Evolutionary conservation across 805 yeast species (phyloP), one percentile per base, ranked within the genome.

Genomic region (Kazachstania psychrophila): DNA sequence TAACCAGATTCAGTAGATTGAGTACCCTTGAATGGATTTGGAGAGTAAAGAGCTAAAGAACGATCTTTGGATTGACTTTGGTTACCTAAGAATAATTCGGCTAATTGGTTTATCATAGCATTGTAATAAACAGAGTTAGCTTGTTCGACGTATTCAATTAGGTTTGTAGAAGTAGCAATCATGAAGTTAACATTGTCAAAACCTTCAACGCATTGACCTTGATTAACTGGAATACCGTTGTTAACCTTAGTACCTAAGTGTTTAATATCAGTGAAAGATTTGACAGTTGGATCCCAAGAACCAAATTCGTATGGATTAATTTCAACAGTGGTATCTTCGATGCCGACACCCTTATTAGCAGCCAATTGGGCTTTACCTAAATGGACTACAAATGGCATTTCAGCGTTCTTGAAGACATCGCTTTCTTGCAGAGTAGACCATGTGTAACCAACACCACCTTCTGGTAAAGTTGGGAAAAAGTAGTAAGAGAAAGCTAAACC

Each of bases 161-260:
- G 61, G 25, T 65, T 68, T 3, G 46, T 41, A 2, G 95, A 83
- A 5, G 95, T 78, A 25, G 94, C 95, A 60, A 84, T 64, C 22
- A 83, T 61, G 52, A 75, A 86, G 4, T 95, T 92, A 8, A 83
- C 78, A 48, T 84, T 84, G 57, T 87, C 95, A 42, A 70, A 77
- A 2, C 89, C 88, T 3, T 62, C 70, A 40, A 73, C 60, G 60
- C 95, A 87, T 9, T 56, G 51, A 11, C 62, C 60, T 27, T 57
- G 58, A 12, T 56, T 48, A 5, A 50, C 49, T 7, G 84, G 78
- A 17, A 52, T 43, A 28, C 95, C 95, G 42, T 75, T 66, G 18
- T 66, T 51, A 27, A 80, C 69, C 16, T 68, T 57, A 1, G 94
- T 69, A 6, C 95, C 95, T 33, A 83, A 56, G 52, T 80, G 85